Conservation (phyloP, 139 green algal genomes). For the Coelastrella sp. region DNA sequence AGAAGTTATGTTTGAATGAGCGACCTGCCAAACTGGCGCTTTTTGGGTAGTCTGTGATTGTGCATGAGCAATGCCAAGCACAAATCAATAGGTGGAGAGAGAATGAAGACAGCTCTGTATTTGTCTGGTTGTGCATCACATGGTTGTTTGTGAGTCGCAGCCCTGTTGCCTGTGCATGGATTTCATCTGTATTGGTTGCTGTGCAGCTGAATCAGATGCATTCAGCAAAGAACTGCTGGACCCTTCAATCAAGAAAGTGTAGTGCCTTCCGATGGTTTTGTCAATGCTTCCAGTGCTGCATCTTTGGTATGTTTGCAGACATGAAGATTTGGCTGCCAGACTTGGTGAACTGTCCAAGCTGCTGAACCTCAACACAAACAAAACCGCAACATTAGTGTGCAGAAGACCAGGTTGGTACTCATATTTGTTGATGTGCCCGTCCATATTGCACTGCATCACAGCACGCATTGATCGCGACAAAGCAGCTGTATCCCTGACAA, state of each 20-base stretch:
- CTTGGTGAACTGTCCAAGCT: constrained; percentile 12
- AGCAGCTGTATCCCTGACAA: no score
- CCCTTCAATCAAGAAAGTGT: no score
- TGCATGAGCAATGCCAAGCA: background rate
- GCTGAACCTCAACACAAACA: constrained; percentile 8
- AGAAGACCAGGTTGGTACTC: constrained; percentile 25
- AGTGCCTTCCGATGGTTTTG: background rate
- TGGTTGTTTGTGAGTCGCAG: no score
- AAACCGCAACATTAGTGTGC: constrained; percentile 11
- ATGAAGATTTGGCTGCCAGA: constrained; percentile 17
- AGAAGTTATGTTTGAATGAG: background rate
- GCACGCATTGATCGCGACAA: no score
- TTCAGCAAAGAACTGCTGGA: background rate
- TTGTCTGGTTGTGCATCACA: no score
- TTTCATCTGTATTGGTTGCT: no score
- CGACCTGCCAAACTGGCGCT: background rate
- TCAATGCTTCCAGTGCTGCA: background rate
- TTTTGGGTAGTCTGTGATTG: background rate
- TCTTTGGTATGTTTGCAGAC: background rate
- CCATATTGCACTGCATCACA: background rate
- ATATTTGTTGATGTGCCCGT: background rate
- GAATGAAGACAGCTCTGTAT: no score
- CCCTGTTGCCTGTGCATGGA: no score
- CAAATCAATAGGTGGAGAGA: no score
- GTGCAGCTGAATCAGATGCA: no score